Conservation (phyloP, 495 filamentous ascomycete genomes). For the Trichoderma gamsii region DNA sequence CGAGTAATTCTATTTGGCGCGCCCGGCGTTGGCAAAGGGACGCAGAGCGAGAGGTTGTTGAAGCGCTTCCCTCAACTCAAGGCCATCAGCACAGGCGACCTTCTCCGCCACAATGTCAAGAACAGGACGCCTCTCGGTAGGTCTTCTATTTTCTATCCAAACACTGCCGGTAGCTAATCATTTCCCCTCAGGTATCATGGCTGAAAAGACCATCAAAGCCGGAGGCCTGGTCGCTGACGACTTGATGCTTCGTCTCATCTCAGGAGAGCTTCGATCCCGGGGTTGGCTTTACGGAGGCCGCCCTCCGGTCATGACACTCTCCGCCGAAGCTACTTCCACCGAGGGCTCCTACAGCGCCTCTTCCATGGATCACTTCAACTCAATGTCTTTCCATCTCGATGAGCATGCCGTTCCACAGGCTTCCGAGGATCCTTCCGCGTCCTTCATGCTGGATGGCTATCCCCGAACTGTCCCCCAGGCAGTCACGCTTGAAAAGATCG, state of each 20-base stretch:
- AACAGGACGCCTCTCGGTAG: conserved; percentile 77
- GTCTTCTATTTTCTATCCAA: conserved; percentile 18
- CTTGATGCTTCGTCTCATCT: conserved; percentile 86
- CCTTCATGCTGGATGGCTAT: conserved; percentile 94
- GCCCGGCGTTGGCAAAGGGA: conserved; percentile 90
- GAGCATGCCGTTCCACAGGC: conserved; percentile 37
- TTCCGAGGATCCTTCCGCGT: conserved; percentile 67
- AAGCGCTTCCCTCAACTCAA: conserved; percentile 81
- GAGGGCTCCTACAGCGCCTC: conserved; percentile 20
- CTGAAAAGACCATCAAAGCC: conserved; percentile 76
- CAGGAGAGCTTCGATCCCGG: conserved; percentile 72
- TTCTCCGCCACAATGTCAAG: conserved; percentile 88
- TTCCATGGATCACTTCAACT: conserved; percentile 30
- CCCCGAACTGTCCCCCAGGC: conserved; percentile 84
- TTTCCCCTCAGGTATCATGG: conserved; percentile 59
- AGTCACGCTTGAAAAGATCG: conserved; percentile 61
- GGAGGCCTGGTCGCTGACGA: conserved; percentile 82
- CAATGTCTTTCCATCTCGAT: conserved; percentile 26
- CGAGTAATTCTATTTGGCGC: conserved; percentile 92
- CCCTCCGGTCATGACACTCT: conserved; percentile 38
- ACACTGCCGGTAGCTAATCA: conserved; percentile 8
- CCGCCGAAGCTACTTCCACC: conserved; percentile 27
- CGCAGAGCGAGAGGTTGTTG: conserved; percentile 83
- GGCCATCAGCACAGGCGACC: conserved; percentile 87
- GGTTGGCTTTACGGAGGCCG: conserved; percentile 62